Evolutionary conservation across 768 basidiomycete genomes (phyloP).

Genomic region (Termitomyces sp.): DNA sequence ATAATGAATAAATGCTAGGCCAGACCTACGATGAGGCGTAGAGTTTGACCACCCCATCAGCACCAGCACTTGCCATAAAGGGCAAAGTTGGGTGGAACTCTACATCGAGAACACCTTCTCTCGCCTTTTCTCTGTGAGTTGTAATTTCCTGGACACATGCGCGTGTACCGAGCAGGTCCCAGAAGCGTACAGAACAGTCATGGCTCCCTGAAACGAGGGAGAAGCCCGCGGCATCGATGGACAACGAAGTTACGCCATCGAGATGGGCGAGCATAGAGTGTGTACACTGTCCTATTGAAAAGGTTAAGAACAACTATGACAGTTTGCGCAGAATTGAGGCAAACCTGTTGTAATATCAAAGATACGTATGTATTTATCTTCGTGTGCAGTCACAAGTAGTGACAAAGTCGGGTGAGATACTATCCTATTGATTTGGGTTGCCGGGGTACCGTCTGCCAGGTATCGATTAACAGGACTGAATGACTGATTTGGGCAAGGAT

Average conservation of each 20-base stretch:
- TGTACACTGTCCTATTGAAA: slow-evolving; percentile 67
- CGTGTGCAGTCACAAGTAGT: slow-evolving; percentile 83
- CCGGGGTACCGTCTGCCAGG: slow-evolving; percentile 59
- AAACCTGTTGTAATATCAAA: slow-evolving; percentile 81
- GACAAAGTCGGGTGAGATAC: slow-evolving; percentile 89
- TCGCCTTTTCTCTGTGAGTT: slow-evolving; percentile 82
- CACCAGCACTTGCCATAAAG: slow-evolving; percentile 91
- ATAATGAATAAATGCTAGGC: not conserved
- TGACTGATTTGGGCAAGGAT: slow-evolving; percentile 12
- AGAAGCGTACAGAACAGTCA: slow-evolving; percentile 92
- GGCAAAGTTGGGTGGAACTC: slow-evolving; percentile 80
- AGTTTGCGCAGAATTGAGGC: slow-evolving; percentile 17
- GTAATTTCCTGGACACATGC: slow-evolving; percentile 88
- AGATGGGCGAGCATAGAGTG: slow-evolving; percentile 89
- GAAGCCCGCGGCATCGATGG: slow-evolving; percentile 83
- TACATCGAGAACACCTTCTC: slow-evolving; percentile 87
- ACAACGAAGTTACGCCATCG: slow-evolving; percentile 86
- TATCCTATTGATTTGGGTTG: slow-evolving; percentile 81
- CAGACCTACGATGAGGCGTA: slow-evolving; percentile 74
- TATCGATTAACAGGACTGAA: slow-evolving; percentile 1
- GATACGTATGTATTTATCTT: slow-evolving; percentile 89
- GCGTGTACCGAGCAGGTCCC: slow-evolving; percentile 81
- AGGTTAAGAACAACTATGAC: slow-evolving; percentile 2
- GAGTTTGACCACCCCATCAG: slow-evolving; percentile 89
- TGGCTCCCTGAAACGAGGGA: slow-evolving; percentile 87